phyloP scores from a whole-genome alignment of 164 flowering plant genomes.

The Annona cherimola region DNA sequence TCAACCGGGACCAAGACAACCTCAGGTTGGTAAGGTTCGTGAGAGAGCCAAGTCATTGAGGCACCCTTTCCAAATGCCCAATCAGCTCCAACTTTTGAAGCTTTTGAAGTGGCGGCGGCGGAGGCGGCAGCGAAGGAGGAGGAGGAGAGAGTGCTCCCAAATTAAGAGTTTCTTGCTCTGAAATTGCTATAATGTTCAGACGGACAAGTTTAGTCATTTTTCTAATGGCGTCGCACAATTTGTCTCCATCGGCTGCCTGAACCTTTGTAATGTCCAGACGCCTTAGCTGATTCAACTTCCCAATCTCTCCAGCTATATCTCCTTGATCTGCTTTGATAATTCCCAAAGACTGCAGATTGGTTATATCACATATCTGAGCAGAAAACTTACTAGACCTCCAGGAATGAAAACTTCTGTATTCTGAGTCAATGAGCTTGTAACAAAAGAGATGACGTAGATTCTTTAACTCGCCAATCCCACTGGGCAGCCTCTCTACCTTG shows the following conservation, averaged over 20 bases:
- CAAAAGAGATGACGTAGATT: neutral
- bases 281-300: slow-evolving; percentile 8
- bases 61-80: slow-evolving; percentile 5
- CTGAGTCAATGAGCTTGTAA: neutral
- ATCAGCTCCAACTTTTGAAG: neutral
- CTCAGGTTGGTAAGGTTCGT: neutral
- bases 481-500: neutral
- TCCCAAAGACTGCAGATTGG: no score
- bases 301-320: neutral
- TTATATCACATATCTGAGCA: no score
- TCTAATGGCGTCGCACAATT: slow-evolving; percentile 2
- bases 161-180: slow-evolving; percentile 5
- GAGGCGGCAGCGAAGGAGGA: slow-evolving; percentile 1
- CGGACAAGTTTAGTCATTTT: slow-evolving; percentile 4
- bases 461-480: neutral
- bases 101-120: no score
- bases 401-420: neutral
- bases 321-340: slow-evolving; percentile 7
- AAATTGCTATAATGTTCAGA: neutral
- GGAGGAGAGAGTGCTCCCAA: neutral
- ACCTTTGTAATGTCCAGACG: neutral
- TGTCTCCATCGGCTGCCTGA: neutral
- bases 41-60: slow-evolving; percentile 4
- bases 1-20: neutral
- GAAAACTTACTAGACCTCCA: neutral